Conservation (phyloP, 2,329 filamentous ascomycete genomes). For the Diaporthe vexans region DNA sequence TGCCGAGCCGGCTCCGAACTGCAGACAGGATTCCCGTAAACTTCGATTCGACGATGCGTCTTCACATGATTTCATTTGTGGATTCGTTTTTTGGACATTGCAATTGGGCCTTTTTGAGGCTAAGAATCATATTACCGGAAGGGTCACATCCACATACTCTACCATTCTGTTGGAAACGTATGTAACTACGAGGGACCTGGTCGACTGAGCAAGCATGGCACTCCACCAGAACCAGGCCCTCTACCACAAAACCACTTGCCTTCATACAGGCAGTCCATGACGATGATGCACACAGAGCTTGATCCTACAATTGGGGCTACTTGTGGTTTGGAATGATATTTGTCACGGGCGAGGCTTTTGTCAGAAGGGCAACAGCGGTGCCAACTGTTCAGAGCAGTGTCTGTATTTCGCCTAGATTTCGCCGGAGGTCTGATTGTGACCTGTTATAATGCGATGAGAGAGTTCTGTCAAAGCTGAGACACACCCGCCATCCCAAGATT, state of each 20-base stretch:
- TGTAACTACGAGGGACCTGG: not conserved
- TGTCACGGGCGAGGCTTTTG: not conserved
- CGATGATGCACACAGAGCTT: not conserved
- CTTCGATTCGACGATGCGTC: not conserved
- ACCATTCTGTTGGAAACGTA: not conserved
- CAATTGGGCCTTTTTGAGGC: not conserved
- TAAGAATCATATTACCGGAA: not conserved
- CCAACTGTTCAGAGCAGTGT: not conserved
- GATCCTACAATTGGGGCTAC: not conserved
- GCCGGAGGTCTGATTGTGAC: too few relatives aligned
- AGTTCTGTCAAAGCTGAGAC: not conserved
- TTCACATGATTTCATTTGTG: not conserved
- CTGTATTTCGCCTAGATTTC: not conserved
- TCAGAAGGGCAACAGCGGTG: not conserved
- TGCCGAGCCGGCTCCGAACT: slow-evolving; percentile 27
- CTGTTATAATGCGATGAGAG: not conserved
- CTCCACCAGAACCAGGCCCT: not conserved
- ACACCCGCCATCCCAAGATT: not conserved
- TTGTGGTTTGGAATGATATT: too few relatives aligned
- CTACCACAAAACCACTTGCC: not conserved
- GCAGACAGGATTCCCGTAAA: not conserved
- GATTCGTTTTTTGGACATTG: not conserved
- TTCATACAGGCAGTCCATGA: not conserved
- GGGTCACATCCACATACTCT: not conserved
- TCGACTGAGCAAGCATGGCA: not conserved